Percentiles rank a stretch among this genome's conserved stretches.
Conservation (phyloP, 371 early-diverging fungal genomes). For the Entomophthora muscae region DNA sequence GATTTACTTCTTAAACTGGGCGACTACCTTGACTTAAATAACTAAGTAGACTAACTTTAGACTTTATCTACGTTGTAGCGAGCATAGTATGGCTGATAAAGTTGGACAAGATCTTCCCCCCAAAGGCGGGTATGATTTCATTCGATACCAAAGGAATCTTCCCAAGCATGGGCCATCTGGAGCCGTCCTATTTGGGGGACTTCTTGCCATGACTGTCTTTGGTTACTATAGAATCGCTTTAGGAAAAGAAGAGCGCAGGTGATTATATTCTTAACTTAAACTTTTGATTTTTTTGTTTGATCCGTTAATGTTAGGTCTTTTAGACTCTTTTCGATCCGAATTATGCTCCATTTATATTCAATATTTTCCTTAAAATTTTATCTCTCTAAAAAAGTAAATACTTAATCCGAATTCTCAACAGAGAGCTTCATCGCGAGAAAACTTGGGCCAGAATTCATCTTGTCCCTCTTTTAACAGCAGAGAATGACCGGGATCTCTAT, state of each 20-base stretch:
- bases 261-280: slow-evolving; percentile 10
- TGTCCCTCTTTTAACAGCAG: slow-evolving; percentile 80
- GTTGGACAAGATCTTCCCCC: slow-evolving; percentile 54
- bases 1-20: too few relatives aligned
- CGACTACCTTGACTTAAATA: too few relatives aligned
- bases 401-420: slow-evolving; percentile 18
- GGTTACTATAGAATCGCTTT: slow-evolving; percentile 38
- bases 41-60: too few relatives aligned
- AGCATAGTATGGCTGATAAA: too few relatives aligned
- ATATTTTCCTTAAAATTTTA: too few relatives aligned
- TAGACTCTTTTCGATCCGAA: background rate
- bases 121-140: slow-evolving; percentile 45
- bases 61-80: too few relatives aligned
- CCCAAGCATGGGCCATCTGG: slow-evolving; percentile 81
- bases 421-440: slow-evolving; percentile 85
- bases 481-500: slow-evolving; percentile 80
- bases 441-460: slow-evolving; percentile 83
- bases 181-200: slow-evolving; percentile 27
- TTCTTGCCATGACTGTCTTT: slow-evolving; percentile 27
- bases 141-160: slow-evolving; percentile 72
- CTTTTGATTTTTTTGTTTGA: background rate
- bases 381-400: too few relatives aligned
- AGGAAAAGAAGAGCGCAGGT: slow-evolving; percentile 61
- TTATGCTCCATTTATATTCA: too few relatives aligned
- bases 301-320: background rate